Evolutionary conservation across 176 grass and related monocot genomes (phyloP).

Genomic region (Phoenix roebelenii): DNA sequence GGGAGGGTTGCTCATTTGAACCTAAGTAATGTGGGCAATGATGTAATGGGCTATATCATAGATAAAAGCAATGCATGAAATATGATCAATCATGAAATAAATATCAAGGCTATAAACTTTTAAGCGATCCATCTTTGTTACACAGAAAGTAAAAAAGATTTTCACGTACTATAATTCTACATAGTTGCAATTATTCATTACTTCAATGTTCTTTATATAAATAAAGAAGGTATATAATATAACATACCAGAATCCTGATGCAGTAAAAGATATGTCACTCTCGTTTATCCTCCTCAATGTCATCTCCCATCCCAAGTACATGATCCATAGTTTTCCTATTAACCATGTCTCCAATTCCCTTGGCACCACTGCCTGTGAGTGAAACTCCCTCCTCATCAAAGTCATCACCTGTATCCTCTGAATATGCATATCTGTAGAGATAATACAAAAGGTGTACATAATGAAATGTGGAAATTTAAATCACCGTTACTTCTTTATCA

Average conservation of each 20-base stretch:
- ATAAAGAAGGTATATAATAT: neutral
- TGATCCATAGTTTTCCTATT: conserved; percentile 44
- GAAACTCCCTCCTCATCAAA: conserved; percentile 86
- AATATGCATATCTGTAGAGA: conserved; percentile 75
- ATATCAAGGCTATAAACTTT: too few species aligned
- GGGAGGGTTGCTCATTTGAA: too few species aligned
- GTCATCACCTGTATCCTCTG: conserved; percentile 79
- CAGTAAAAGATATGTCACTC: conserved; percentile 34
- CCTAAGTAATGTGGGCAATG: too few species aligned
- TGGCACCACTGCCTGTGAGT: conserved; percentile 57
- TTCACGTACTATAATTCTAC: too few species aligned
- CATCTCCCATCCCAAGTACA: conserved; percentile 40
- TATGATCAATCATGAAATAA: too few species aligned
- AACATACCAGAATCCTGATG: conserved; percentile 22
- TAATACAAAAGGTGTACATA: neutral
- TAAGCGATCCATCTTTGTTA: too few species aligned
- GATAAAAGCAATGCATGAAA: too few species aligned
- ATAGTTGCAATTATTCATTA: too few species aligned
- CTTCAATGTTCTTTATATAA: too few species aligned
- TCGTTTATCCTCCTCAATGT: conserved; percentile 73
- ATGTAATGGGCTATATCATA: too few species aligned
- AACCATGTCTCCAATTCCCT: conserved; percentile 82
- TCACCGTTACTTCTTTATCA: neutral
- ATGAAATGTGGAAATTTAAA: neutral
- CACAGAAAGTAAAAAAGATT: too few species aligned